Conservation (phyloP, 352 stramenopile species). For the Globisporangium camurandrum region DNA sequence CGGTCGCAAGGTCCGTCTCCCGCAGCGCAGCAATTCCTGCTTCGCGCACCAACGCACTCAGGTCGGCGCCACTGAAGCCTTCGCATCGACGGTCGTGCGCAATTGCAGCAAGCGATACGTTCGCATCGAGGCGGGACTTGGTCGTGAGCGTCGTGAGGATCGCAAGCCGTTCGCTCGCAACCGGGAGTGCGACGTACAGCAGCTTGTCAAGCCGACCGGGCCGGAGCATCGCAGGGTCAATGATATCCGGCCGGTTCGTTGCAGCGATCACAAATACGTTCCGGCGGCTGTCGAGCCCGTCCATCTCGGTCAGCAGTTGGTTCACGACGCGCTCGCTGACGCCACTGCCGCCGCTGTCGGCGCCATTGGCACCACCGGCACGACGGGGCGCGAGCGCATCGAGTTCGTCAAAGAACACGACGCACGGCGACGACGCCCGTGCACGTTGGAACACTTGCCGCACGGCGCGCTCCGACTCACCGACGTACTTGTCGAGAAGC, state of each 20-base stretch:
- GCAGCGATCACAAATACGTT: constrained; percentile 96
- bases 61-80: constrained; percentile 96
- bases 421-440: constrained; percentile 95
- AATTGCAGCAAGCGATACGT: constrained; percentile 88
- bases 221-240: constrained; percentile 98
- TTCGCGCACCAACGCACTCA: constrained; percentile 95
- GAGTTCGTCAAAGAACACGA: constrained; percentile 99
- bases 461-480: constrained; percentile 93
- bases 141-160: constrained; percentile 92
- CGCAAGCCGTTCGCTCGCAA: constrained; percentile 47
- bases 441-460: constrained; percentile 97
- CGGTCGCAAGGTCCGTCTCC: constrained; percentile 41
- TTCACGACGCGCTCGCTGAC: constrained; percentile 95
- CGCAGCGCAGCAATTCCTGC: constrained; percentile 93
- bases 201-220: constrained; percentile 98
- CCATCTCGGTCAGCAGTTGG: constrained; percentile 99
- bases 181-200: constrained; percentile 96
- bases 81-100: constrained; percentile 84
- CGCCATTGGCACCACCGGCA: constrained; percentile 48
- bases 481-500: constrained; percentile 99
- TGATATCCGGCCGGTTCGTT: constrained; percentile 96
- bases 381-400: constrained; percentile 95
- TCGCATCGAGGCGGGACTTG: constrained; percentile 51
- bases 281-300: constrained; percentile 93
- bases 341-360: constrained; percentile 78